Conservation (phyloP, 345 rosid species). For the Eucalyptus marginata region DNA sequence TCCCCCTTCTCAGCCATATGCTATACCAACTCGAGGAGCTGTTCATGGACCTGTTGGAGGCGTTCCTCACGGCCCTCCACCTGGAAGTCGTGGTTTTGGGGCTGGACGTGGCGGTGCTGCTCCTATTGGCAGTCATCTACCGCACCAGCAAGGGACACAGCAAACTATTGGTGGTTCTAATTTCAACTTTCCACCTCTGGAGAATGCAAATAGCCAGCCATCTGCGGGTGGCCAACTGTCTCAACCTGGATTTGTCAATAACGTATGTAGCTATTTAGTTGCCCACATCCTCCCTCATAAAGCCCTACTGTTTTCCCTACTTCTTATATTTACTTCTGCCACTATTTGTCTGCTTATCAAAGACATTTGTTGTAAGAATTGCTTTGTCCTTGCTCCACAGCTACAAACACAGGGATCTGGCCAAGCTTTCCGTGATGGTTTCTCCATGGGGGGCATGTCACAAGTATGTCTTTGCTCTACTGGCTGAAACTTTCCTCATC, state of each 20-base stretch:
- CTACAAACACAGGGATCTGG: constrained; percentile 75
- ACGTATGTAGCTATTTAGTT: constrained; percentile 11
- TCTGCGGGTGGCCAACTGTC: constrained; percentile 85
- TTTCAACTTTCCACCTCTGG: constrained; percentile 64
- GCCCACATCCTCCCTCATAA: not conserved
- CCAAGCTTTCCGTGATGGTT: constrained; percentile 94
- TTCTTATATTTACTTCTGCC: not conserved
- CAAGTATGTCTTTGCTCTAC: constrained; percentile 38
- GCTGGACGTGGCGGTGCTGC: constrained; percentile 80
- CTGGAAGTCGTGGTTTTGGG: constrained; percentile 82
- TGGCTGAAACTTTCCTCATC: not conserved
- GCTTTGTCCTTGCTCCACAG: constrained; percentile 8
- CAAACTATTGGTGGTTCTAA: constrained; percentile 68
- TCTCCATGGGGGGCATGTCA: constrained; percentile 94
- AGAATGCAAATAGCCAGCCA: constrained; percentile 87
- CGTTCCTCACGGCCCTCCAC: constrained; percentile 80
- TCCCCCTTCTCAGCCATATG: constrained; percentile 87
- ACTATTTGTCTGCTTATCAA: not conserved
- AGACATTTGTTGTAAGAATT: not conserved
- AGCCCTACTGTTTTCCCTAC: not conserved
- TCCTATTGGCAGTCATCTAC: constrained; percentile 81
- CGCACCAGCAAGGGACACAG: constrained; percentile 72
- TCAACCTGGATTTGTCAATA: constrained; percentile 92
- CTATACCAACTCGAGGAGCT: constrained; percentile 88
- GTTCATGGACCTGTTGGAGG: constrained; percentile 92